These are phyloP conservation scores for Xylaria sp. DNA, from an alignment of 2,329 filamentous ascomycete genomes.

Conservation along the genomic window DNA sequence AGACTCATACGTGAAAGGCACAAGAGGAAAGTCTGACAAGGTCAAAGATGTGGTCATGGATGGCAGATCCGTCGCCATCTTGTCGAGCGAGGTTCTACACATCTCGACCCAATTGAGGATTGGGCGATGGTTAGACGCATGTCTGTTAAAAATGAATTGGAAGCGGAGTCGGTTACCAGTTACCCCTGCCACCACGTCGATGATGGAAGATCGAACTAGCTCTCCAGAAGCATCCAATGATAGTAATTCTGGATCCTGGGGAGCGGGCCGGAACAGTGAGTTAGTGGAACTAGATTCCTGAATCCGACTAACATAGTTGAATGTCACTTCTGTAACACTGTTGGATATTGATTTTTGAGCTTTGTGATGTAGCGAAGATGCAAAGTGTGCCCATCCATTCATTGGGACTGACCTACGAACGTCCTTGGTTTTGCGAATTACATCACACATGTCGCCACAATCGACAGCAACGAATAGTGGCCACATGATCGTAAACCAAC, in stretches of 20 bases:
- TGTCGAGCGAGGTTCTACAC: neutral
- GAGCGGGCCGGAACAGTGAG: neutral
- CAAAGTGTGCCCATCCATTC: constrained; percentile 10
- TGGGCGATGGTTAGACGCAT: neutral
- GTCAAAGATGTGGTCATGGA: neutral
- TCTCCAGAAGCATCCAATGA: neutral
- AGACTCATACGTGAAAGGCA: neutral
- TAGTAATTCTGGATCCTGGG: neutral
- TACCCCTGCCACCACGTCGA: neutral
- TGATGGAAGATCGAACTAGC: neutral
- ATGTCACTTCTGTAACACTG: neutral
- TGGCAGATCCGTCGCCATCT: neutral
- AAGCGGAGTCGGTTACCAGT: neutral
- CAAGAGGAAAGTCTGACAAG: neutral
- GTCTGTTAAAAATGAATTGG: neutral
- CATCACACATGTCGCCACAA: neutral
- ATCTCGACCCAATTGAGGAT: neutral
- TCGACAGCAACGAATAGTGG: neutral
- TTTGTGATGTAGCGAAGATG: constrained; percentile 1
- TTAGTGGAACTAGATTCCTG: neutral
- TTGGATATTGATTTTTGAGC: neutral
- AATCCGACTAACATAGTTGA: neutral
- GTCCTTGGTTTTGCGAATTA: constrained; percentile 1
- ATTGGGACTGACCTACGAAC: neutral
- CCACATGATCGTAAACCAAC: constrained; percentile 10